A percentile compares a stretch with the other conserved stretches of the same genome.
phyloP scores from a whole-genome alignment of 495 filamentous ascomycete genomes.

The Aspergillus haitiensis region DNA sequence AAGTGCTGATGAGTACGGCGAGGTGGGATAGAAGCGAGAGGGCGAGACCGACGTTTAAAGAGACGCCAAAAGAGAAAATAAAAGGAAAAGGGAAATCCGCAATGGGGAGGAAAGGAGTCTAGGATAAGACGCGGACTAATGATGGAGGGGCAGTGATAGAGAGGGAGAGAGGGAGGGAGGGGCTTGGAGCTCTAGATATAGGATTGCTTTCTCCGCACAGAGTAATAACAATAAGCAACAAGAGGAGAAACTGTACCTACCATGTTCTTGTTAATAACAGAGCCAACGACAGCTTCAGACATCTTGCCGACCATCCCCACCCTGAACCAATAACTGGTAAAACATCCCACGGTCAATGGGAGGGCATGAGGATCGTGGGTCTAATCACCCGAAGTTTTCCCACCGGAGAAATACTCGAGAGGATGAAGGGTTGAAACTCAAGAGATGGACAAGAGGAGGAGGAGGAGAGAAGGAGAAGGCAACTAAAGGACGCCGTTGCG shows the following conservation, averaged over 20 bases:
- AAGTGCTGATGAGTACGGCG: background rate
- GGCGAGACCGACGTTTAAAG: background rate
- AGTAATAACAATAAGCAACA: background rate
- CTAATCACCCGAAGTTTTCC: conserved; percentile 16
- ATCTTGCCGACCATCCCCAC: conserved; percentile 4
- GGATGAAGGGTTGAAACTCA: background rate
- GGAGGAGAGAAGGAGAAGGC: background rate
- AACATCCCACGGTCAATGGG: conserved; percentile 6
- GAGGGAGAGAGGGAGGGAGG: conserved; percentile 1
- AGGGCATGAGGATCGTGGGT: conserved; percentile 2
- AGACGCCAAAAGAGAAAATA: background rate
- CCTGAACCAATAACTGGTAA: conserved; percentile 3
- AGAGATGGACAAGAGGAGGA: background rate
- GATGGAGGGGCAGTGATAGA: conserved; percentile 10
- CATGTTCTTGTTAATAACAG: background rate
- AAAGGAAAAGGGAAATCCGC: background rate
- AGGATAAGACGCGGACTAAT: background rate
- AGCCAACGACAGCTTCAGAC: conserved; percentile 1
- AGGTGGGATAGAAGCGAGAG: background rate
- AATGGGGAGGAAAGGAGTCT: background rate
- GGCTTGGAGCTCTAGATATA: conserved; percentile 20
- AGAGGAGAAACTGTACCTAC: background rate
- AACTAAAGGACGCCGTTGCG: conserved; percentile 1
- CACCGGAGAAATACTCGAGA: conserved; percentile 9
- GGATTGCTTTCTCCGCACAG: background rate